phyloP scores from a whole-genome alignment of 495 filamentous ascomycete species.

The Aspergillus biplanus region DNA sequence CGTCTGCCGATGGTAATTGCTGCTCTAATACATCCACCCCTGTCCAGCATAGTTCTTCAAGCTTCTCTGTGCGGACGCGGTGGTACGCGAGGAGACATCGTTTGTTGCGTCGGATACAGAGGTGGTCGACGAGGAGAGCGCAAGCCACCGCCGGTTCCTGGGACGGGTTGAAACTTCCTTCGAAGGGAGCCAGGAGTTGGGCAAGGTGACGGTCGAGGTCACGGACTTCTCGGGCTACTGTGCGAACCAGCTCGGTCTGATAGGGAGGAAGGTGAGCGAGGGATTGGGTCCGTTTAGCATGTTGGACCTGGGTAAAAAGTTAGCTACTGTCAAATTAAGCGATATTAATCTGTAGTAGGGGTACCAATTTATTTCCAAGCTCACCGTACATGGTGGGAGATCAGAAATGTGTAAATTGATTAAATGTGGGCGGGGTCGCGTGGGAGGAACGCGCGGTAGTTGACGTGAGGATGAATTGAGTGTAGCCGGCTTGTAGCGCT shows the following conservation, averaged over 20 bases:
- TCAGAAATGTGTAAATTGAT: not conserved
- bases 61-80: slow-evolving; percentile 81
- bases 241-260: slow-evolving; percentile 88
- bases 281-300: slow-evolving; percentile 94
- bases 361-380: slow-evolving; percentile 80
- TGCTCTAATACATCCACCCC: slow-evolving; percentile 79
- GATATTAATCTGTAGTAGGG: slow-evolving; percentile 21
- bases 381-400: slow-evolving; percentile 81
- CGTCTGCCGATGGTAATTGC: slow-evolving; percentile 42
- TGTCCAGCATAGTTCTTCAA: slow-evolving; percentile 93
- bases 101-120: slow-evolving; percentile 96
- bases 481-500: too few species aligned
- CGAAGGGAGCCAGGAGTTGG: slow-evolving; percentile 77
- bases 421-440: too few species aligned
- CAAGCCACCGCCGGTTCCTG: slow-evolving; percentile 83
- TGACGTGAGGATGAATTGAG: too few species aligned
- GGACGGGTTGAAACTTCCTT: slow-evolving; percentile 82
- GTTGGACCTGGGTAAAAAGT: slow-evolving; percentile 70
- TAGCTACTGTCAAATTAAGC: slow-evolving; percentile 1
- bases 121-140: slow-evolving; percentile 87
- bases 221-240: slow-evolving; percentile 87
- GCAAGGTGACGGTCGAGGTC: slow-evolving; percentile 91
- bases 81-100: slow-evolving; percentile 96
- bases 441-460: too few species aligned
- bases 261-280: slow-evolving; percentile 89